Percentiles rank a stretch among this genome's conserved stretches.
Conservation (phyloP, 2,329 filamentous ascomycete species). For the Hymenoscyphus albidus region DNA sequence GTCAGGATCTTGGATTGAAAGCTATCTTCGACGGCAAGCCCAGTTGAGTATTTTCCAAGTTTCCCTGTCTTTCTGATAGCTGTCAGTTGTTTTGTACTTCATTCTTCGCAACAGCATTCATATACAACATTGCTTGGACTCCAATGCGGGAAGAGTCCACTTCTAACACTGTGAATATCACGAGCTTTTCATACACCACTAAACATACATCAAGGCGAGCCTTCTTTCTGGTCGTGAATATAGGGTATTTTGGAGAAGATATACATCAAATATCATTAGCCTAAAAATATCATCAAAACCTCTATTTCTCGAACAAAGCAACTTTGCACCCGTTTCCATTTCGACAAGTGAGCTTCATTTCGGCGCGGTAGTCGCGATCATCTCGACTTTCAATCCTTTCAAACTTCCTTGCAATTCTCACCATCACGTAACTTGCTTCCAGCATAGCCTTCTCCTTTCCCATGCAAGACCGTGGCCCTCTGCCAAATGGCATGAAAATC, state of each 20-base stretch:
- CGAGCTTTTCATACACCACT: too few species aligned
- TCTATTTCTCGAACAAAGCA: not conserved
- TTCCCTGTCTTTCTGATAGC: too few species aligned
- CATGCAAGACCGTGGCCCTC: not conserved
- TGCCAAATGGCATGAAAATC: not conserved
- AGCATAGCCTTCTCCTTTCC: slow-evolving; percentile 1
- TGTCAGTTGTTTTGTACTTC: too few species aligned
- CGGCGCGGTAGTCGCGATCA: not conserved
- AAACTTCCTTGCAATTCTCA: not conserved
- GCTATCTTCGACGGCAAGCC: too few species aligned
- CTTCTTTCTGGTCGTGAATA: not conserved
- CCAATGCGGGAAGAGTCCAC: too few species aligned
- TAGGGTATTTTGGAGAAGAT: not conserved
- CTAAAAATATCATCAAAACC: not conserved
- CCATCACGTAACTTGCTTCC: not conserved
- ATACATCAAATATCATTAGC: not conserved
- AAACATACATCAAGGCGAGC: too few species aligned
- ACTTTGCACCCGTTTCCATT: slow-evolving; percentile 3
- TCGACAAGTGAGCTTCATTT: not conserved
- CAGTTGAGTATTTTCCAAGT: too few species aligned
- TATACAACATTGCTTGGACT: too few species aligned
- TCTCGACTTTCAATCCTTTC: not conserved
- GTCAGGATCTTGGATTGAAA: too few species aligned
- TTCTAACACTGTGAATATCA: too few species aligned
- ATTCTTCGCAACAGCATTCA: too few species aligned